phyloP scores from a whole-genome alignment of 306 rosid genomes.

The Mucuna pruriens region DNA sequence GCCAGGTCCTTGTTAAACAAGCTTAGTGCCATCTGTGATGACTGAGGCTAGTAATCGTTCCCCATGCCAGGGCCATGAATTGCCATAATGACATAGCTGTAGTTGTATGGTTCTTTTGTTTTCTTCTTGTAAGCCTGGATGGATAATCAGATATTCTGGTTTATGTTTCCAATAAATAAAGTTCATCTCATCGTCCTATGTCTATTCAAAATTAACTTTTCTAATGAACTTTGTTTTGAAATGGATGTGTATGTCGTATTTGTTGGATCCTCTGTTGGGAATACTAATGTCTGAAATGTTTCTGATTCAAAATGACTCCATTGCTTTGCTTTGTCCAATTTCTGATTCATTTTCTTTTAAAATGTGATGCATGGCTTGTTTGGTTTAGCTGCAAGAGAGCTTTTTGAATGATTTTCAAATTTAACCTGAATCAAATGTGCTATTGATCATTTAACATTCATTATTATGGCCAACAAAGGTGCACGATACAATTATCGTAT shows the following conservation, averaged over 20 bases:
- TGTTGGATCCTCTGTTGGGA: conserved; percentile 2
- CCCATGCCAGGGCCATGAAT: conserved; percentile 36
- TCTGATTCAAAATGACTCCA: not conserved
- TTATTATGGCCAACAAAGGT: not conserved
- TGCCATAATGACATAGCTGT: conserved; percentile 39
- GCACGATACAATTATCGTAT: not conserved
- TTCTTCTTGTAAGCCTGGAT: conserved; percentile 22
- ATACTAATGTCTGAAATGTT: not conserved
- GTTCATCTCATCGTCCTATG: conserved; percentile 2
- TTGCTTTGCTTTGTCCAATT: conserved; percentile 8
- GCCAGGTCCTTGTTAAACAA: conserved; percentile 31
- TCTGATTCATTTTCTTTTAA: not conserved
- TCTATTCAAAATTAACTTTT: not conserved
- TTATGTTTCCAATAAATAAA: conserved; percentile 37
- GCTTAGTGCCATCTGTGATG: conserved; percentile 18
- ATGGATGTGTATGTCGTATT: conserved; percentile 23
- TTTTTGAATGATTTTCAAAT: not conserved
- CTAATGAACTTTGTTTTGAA: conserved; percentile 16
- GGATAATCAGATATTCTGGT: conserved; percentile 27
- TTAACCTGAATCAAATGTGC: not conserved
- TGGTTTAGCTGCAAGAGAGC: not conserved
- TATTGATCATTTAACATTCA: not conserved
- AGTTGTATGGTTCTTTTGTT: conserved; percentile 37
- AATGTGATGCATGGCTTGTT: not conserved
- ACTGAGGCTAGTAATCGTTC: conserved; percentile 34